A percentile compares a stretch with the other conserved stretches of the same genome.
Evolutionary conservation across 768 basidiomycete species (phyloP).

Genomic region (Nevesoporus exiguus): DNA sequence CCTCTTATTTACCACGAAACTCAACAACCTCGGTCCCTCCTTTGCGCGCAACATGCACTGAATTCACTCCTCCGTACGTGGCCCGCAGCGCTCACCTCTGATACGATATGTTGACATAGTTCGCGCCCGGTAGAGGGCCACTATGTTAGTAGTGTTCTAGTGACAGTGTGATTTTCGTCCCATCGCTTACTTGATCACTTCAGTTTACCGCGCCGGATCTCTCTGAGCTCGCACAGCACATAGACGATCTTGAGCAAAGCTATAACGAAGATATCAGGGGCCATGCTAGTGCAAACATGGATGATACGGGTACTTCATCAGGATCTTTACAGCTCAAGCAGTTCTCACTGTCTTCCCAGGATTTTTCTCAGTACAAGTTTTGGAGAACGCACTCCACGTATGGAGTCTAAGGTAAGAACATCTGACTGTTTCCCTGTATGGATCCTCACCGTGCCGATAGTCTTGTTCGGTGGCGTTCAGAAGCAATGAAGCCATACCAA

Average conservation of each 20-base stretch:
- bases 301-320: conserved; percentile 67
- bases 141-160: conserved; percentile 40
- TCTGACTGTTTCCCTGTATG: neutral
- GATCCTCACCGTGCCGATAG: conserved; percentile 27
- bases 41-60: conserved; percentile 85
- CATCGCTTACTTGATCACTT: conserved; percentile 14
- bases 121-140: conserved; percentile 37
- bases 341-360: conserved; percentile 40
- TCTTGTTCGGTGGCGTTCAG: conserved; percentile 81
- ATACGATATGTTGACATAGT: conserved; percentile 36
- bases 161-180: neutral
- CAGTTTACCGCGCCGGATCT: conserved; percentile 82
- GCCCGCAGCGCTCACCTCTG: conserved; percentile 34
- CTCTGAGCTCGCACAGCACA: conserved; percentile 62
- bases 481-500: conserved; percentile 75
- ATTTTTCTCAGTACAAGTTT: conserved; percentile 89
- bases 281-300: conserved; percentile 73
- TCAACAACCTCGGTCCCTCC: conserved; percentile 75
- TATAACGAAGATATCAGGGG: conserved; percentile 49
- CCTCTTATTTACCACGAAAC: conserved; percentile 72
- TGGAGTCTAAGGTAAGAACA: conserved; percentile 72
- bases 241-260: conserved; percentile 64
- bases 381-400: conserved; percentile 79
- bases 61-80: conserved; percentile 70
- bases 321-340: neutral